Evolutionary conservation across 371 early-diverging fungal species (phyloP), one percentile per base, ranked within the genome.

Genomic region (Mucor plumbeus): DNA sequence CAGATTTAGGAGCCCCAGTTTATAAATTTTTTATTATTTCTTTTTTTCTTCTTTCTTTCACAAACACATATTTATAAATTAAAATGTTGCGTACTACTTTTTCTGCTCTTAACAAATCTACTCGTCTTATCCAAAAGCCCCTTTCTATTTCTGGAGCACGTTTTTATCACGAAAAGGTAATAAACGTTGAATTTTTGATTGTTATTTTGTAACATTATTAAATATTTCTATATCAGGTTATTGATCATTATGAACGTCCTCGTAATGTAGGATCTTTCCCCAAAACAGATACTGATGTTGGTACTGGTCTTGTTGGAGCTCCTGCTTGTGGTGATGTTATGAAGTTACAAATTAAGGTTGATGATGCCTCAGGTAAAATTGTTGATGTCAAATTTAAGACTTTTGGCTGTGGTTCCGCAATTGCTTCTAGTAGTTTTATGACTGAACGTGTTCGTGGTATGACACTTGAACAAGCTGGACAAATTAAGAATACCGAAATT

Each of bases 311-410:
- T 19, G 99, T 99, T 11, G 99, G 99, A 14, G 99, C 99, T 0
- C 99, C 99, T 35, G 99, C 99, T 10, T 99, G 99, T 82, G 99
- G 99, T 65, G 99, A 99, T 85, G 99, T 99, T 35, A 97, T 99
- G 97, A 96, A 98, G 73, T 88, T 99, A 41, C 99, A 99, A 78
- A 99, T 99, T 77, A 89, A 92, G 77, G 99, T 99, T 4, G 94
- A 98, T 71, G 92, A 94, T 39, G 87, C 80, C 9, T 88, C 88
- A 40, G 95, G 96, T 60, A 90, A 92, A 72, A 99, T 99, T 71
- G 87, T 89, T 59, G 99, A 99, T 75, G 98, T 96, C 68, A 95
- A 95, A 80, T 99, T 99, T 86, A 99, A 98, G 84, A 99, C 99
- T 1, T 99, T 98, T 85, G 99, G 99, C n/a, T 99, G 99, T 73